These are phyloP conservation scores for Argentina anserina DNA, from an alignment of 306 rosid species.

Conservation along the genomic window DNA sequence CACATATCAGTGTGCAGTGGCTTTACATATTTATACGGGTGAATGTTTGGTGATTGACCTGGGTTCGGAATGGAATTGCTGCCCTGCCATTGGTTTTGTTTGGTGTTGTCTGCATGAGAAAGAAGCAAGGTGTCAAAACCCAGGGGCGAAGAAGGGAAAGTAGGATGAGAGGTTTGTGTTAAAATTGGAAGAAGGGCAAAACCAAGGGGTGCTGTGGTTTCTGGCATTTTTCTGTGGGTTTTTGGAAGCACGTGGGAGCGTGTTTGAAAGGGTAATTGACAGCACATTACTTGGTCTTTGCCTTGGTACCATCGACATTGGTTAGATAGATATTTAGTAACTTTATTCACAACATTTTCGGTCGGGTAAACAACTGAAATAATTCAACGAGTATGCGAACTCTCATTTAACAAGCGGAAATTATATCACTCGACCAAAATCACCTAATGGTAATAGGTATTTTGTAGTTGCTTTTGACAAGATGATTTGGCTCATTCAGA, in stretches of 20 bases:
- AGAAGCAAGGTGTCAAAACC: not conserved
- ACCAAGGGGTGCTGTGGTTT: slow-evolving; percentile 54
- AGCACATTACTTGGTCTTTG: not conserved
- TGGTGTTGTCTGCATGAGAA: not conserved
- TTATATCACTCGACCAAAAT: no score
- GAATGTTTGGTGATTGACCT: not conserved
- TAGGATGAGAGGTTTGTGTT: not conserved
- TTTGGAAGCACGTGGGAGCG: not conserved
- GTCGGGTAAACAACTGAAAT: no score
- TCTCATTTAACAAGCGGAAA: no score
- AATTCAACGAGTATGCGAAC: no score
- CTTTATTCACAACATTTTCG: no score
- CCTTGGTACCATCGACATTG: not conserved
- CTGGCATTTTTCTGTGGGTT: slow-evolving; percentile 32
- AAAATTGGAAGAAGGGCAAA: not conserved
- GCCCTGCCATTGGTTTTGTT: not conserved
- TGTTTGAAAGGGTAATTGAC: not conserved
- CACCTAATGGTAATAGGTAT: no score
- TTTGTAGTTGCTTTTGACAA: no score
- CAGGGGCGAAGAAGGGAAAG: not conserved
- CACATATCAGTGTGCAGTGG: not conserved
- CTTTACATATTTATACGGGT: slow-evolving; percentile 11
- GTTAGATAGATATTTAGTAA: no score
- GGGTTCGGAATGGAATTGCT: not conserved
- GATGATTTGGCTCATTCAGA: no score